A percentile compares a stretch with the other conserved stretches of the same genome.
phyloP scores from a whole-genome alignment of 192 early-diverging fungal species.

The Allomyces macrogynus region DNA sequence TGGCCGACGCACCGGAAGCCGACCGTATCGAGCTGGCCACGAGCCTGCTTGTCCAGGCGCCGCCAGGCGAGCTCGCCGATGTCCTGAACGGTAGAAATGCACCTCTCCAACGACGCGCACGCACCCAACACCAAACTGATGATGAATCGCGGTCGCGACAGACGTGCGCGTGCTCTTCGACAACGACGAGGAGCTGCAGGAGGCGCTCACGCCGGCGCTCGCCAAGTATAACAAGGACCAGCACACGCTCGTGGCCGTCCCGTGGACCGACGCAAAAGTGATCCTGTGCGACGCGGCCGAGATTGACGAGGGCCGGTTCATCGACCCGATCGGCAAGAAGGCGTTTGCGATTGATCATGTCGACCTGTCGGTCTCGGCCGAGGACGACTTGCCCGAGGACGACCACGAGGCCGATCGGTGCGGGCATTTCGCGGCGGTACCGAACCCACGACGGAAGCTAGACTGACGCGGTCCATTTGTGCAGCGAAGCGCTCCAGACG shows the following conservation, averaged over 20 bases:
- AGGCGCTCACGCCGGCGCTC: constrained; percentile 41
- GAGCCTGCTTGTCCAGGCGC: not conserved
- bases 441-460: no score
- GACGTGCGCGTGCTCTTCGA: constrained; percentile 72
- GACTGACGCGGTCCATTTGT: no score
- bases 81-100: constrained; percentile 68
- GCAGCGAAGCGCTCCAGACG: constrained; percentile 35
- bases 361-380: constrained; percentile 21
- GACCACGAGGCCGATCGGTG: constrained; percentile 17
- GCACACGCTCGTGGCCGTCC: constrained; percentile 47
- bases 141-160: constrained; percentile 11
- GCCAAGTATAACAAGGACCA: constrained; percentile 72
- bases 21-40: not conserved
- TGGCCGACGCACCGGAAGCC: not conserved
- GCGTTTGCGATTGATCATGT: constrained; percentile 67
- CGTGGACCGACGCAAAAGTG: constrained; percentile 39
- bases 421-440: no score
- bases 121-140: not conserved
- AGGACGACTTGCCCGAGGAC: constrained; percentile 11
- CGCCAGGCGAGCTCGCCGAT: constrained; percentile 56
- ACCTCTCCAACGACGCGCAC: not conserved
- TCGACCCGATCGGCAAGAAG: constrained; percentile 50
- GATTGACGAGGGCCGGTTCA: constrained; percentile 39
- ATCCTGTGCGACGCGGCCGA: constrained; percentile 56
- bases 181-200: constrained; percentile 51